Evolutionary conservation across 768 basidiomycete species (phyloP), one percentile per base, ranked within the genome.

Genomic region (Epithele typhae): DNA sequence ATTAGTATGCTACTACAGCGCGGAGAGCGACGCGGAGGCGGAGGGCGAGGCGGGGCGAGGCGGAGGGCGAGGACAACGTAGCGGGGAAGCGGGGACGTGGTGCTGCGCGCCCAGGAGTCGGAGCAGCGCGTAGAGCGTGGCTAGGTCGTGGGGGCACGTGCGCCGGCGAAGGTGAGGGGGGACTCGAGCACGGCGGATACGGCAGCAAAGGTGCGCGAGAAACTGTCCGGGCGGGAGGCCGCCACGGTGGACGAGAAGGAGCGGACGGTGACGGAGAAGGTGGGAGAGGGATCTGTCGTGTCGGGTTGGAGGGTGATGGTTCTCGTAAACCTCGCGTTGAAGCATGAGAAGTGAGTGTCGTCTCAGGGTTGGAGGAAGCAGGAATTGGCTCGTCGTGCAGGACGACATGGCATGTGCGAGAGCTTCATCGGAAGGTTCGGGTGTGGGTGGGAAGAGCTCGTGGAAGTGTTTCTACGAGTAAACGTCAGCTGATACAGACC

Each of bases 321-420:
- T 82, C 55, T 78, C 78, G 53, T 81, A 81, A 25, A 68, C 65
- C 62, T 87, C 82, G 7, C 89, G 14, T 81, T n/a, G n/a, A 95
- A 92, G 10, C 92, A 32, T 84, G 81, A 10, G 85, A 82, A 1
- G 75, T 68, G 24, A 96, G 72, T 2, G 81, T 72, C 12, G 71
- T 68, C 88, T 90, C 92, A 0, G 88, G 84, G 4, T 79, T 78
- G 1, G 67, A 59, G 7, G 63, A 58, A 4, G 39, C 32, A 0
- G 64, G 56, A 7, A 63, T 36, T 14, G 68, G 62, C 23, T 77
- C 75, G 48, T 87, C 86, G 34, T 86, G 79, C 14, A 91, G 75
- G 15, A 72, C 74, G 10, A 90, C 0, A 86, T 92, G 1, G 87
- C 87, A 61, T 88, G 86, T 2, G 86, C 88, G 5, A 93, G 67